phyloP scores from a whole-genome alignment of 2,329 filamentous ascomycete species.

The Phoma sp. region DNA sequence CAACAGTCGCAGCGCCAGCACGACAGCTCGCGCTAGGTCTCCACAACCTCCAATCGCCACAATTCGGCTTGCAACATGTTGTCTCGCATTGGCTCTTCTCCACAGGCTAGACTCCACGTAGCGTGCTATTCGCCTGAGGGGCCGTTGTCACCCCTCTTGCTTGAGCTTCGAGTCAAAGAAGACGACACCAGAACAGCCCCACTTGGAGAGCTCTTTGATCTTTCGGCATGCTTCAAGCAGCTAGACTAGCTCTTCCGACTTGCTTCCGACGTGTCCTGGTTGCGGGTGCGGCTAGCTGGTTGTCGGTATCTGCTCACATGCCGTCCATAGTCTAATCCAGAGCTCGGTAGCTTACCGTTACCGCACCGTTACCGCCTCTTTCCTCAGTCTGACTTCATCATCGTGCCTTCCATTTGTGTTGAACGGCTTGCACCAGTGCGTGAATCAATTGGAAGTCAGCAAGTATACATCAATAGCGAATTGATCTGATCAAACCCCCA shows the following conservation, averaged over 20 bases:
- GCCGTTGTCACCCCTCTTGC: constrained; percentile 33
- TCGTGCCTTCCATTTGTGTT: not conserved
- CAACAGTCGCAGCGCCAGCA: constrained; percentile 20
- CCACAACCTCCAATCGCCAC: constrained; percentile 26
- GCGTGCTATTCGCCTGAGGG: constrained; percentile 19
- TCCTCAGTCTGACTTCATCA: constrained; percentile 1
- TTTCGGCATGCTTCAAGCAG: constrained; percentile 24
- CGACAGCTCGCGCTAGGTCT: constrained; percentile 20
- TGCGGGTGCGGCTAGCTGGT: constrained; percentile 28
- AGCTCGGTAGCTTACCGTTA: constrained; percentile 18
- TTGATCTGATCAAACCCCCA: constrained; percentile 8
- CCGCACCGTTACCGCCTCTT: constrained; percentile 2
- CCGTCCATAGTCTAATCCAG: constrained; percentile 31
- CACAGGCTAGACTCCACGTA: constrained; percentile 24
- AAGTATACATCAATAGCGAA: not conserved
- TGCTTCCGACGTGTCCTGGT: constrained; percentile 24
- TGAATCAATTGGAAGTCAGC: not conserved
- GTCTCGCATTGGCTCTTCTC: constrained; percentile 35
- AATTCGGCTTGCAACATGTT: constrained; percentile 23
- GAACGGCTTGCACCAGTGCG: not conserved
- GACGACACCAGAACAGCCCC: constrained; percentile 26
- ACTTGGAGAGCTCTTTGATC: constrained; percentile 23
- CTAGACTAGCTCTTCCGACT: constrained; percentile 20
- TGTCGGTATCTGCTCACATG: constrained; percentile 28
- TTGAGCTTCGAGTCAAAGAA: constrained; percentile 23